phyloP scores from a whole-genome alignment of 768 basidiomycete species.

The Podaxis mareebaensis region DNA sequence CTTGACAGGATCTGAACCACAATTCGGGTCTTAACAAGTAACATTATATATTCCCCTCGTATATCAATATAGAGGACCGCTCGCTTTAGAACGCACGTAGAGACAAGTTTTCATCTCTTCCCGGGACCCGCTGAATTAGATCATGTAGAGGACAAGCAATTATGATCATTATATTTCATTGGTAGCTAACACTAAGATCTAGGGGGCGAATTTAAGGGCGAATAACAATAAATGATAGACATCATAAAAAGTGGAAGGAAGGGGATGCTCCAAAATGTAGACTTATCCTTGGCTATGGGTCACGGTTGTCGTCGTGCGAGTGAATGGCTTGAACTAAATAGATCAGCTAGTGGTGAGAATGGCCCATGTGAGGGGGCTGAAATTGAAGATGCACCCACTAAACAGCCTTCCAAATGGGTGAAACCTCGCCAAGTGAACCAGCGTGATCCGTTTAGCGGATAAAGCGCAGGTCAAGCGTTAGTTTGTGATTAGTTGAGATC shows the following conservation, averaged over 20 bases:
- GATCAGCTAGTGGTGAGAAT: neutral
- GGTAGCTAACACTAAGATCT: neutral
- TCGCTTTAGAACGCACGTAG: constrained; percentile 5
- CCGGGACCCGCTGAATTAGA: neutral
- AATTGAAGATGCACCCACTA: neutral
- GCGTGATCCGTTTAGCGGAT: neutral
- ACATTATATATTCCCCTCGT: neutral
- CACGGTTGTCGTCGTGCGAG: neutral
- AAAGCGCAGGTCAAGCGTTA: neutral
- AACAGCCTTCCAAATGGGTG: neutral
- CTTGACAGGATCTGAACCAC: constrained; percentile 42
- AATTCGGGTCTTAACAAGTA: neutral
- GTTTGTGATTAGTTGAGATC: neutral
- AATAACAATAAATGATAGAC: neutral
- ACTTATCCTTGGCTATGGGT: neutral
- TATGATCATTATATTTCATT: neutral
- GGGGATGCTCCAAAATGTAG: neutral
- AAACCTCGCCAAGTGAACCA: neutral
- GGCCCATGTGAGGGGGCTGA: neutral
- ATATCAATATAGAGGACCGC: neutral
- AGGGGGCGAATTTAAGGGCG: neutral
- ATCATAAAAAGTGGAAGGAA: neutral
- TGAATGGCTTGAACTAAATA: neutral
- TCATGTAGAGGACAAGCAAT: neutral
- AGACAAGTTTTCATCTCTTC: neutral